These are phyloP conservation scores for Suillus lakei DNA, from an alignment of 768 basidiomycete genomes.

Conservation along the genomic window DNA sequence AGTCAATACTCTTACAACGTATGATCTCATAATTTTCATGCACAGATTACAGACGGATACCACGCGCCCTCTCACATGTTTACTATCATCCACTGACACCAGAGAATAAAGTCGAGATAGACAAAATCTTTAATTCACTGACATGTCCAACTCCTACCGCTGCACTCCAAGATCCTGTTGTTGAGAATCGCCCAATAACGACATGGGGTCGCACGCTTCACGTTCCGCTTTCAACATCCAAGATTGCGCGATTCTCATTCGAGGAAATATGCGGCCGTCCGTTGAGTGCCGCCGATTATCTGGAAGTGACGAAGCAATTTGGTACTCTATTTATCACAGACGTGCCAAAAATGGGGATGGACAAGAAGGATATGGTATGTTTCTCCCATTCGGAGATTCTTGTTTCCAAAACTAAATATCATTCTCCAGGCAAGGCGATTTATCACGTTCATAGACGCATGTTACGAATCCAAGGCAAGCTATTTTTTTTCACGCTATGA, in stretches of 20 bases:
- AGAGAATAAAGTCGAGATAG: conserved; percentile 69
- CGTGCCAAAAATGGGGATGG: conserved; percentile 87
- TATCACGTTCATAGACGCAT: conserved; percentile 97
- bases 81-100: conserved; percentile 84
- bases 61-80: conserved; percentile 90
- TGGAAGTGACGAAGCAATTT: conserved; percentile 90
- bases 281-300: conserved; percentile 92
- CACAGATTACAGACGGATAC: conserved; percentile 92
- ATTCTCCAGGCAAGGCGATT: conserved; percentile 84
- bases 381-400: background rate
- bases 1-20: background rate
- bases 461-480: conserved; percentile 86
- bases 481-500: background rate
- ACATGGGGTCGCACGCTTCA: conserved; percentile 91
- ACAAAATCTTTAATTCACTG: conserved; percentile 82
- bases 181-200: conserved; percentile 64
- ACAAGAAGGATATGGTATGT: conserved; percentile 82
- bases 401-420: conserved; percentile 11
- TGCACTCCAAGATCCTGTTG: conserved; percentile 49
- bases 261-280: conserved; percentile 86
- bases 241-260: conserved; percentile 87
- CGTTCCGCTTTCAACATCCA: conserved; percentile 80
- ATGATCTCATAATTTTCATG: conserved; percentile 7
- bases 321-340: conserved; percentile 86
- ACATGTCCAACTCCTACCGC: conserved; percentile 52